Evolutionary conservation across 140 eudicot genomes (phyloP), one percentile per base, ranked within the genome.

Genomic region (Cichorium intybus): DNA sequence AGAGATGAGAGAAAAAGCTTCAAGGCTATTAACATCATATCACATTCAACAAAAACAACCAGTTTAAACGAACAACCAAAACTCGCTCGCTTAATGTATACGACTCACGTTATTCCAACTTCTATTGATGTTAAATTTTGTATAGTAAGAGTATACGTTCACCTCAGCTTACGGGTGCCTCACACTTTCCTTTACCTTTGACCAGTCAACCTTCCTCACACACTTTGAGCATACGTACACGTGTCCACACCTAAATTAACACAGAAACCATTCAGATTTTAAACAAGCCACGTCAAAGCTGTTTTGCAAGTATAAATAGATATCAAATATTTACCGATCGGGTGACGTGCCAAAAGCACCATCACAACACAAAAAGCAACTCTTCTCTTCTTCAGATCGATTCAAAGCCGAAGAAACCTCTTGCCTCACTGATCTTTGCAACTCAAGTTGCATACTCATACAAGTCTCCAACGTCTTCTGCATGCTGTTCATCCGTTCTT

Each of bases 401-500:
- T 80, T 84, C 28, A 82, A 69, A 35, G 97, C 95, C 1, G 95
- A 90, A 24, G 91, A 94, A 53, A 94, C 85, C 53, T 89, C 97
- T 67, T 84, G 89, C 11, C 80, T 79, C 41, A 93, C 79, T 8
- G 90, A 71, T 10, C 78, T 82, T 75, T 89, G 91, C 80, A 94
- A 63, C 77, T 94, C 97, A 22, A 80, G 79, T 71, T 94, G 97
- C 89, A 89, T 86, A 20, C 80, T 94, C 89, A 89, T 86, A 80
- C 97, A 94, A 15, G 85, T 75, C 67, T 94, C 99, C 29, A 94
- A 79, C 80, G 85, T 86, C 41, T 61, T 80, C 74, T 94, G 97
- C 95, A 89, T 89, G 61, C 55, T 74, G 56, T 84, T 72, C 91
- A 94, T 74, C 70, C 89, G 71, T 60, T 86, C 95, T 63, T 86